These are phyloP conservation scores for Spathaspora arborariae DNA, from an alignment of 805 yeast species.

Conservation along the genomic window DNA sequence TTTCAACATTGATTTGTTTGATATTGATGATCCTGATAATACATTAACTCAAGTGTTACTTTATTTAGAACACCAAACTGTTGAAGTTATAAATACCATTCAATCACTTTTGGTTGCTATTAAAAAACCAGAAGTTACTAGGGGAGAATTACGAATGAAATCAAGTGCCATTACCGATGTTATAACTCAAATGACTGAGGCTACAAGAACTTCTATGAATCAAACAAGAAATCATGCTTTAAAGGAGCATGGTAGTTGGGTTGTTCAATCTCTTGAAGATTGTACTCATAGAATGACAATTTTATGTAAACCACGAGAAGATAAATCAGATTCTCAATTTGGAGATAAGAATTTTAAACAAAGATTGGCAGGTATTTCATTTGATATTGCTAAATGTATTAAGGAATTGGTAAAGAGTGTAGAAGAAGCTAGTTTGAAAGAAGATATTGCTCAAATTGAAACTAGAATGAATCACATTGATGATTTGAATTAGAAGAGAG, in stretches of 20 bases:
- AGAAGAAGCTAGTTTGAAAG: constrained; percentile 87
- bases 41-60: constrained; percentile 78
- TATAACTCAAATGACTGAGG: constrained; percentile 83
- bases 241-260: constrained; percentile 89
- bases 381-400: constrained; percentile 94
- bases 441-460: constrained; percentile 79
- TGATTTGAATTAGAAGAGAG: constrained; percentile 24
- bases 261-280: constrained; percentile 79
- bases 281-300: constrained; percentile 80
- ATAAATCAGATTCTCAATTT: constrained; percentile 50
- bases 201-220: constrained; percentile 82
- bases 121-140: constrained; percentile 71
- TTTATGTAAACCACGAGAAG: constrained; percentile 46
- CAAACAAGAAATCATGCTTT: constrained; percentile 82
- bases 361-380: constrained; percentile 91
- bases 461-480: constrained; percentile 45
- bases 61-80: constrained; percentile 91
- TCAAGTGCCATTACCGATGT: constrained; percentile 75
- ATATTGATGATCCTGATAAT: constrained; percentile 83
- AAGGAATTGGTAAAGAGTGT: constrained; percentile 94
- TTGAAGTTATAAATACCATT: constrained; percentile 84
- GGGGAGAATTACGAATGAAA: constrained; percentile 67
- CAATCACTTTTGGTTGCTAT: constrained; percentile 76
- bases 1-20: constrained; percentile 71
- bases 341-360: constrained; percentile 91